These are phyloP conservation scores for Aureobasidium sp. DNA, from an alignment of 2,329 filamentous ascomycete species.

Conservation along the genomic window DNA sequence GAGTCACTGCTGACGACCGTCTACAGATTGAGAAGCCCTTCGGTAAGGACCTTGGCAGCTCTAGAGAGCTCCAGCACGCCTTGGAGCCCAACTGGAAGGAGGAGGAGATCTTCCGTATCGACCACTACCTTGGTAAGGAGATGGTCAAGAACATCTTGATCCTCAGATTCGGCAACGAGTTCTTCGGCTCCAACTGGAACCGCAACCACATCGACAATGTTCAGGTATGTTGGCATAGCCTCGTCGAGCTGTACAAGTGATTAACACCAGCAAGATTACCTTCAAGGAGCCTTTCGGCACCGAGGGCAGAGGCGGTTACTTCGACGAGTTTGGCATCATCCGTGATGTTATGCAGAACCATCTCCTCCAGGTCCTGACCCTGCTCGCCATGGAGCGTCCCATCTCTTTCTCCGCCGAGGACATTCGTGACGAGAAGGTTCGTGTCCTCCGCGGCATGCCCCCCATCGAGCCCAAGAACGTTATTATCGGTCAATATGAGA, in stretches of 20 bases:
- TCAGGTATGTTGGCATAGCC: slow-evolving; percentile 44
- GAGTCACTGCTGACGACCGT: slow-evolving; percentile 11
- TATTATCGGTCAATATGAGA: slow-evolving; percentile 97
- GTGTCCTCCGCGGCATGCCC: slow-evolving; percentile 86
- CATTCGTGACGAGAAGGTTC: slow-evolving; percentile 96
- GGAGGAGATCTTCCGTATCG: slow-evolving; percentile 97
- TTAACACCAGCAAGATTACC: slow-evolving; percentile 52
- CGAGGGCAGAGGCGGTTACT: slow-evolving; percentile 95
- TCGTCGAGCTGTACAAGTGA: not conserved
- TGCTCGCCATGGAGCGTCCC: slow-evolving; percentile 95
- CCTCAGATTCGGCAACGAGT: slow-evolving; percentile 95
- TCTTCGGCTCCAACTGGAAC: slow-evolving; percentile 98
- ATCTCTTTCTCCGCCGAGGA: slow-evolving; percentile 98
- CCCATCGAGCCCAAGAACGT: slow-evolving; percentile 98
- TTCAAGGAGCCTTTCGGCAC: slow-evolving; percentile 99
- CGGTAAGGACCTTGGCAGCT: slow-evolving; percentile 91
- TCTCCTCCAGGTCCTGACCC: slow-evolving; percentile 87
- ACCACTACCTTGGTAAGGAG: slow-evolving; percentile 98
- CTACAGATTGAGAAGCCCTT: slow-evolving; percentile 94
- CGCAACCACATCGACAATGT: slow-evolving; percentile 98
- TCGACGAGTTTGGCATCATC: slow-evolving; percentile 98
- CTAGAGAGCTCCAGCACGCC: slow-evolving; percentile 86
- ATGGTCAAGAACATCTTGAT: slow-evolving; percentile 99
- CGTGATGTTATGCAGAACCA: slow-evolving; percentile 99
- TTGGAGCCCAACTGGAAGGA: slow-evolving; percentile 97